Evolutionary conservation across 2,329 filamentous ascomycete species (phyloP), one percentile per base, ranked within the genome.

Genomic region (Xylaria multiplex): DNA sequence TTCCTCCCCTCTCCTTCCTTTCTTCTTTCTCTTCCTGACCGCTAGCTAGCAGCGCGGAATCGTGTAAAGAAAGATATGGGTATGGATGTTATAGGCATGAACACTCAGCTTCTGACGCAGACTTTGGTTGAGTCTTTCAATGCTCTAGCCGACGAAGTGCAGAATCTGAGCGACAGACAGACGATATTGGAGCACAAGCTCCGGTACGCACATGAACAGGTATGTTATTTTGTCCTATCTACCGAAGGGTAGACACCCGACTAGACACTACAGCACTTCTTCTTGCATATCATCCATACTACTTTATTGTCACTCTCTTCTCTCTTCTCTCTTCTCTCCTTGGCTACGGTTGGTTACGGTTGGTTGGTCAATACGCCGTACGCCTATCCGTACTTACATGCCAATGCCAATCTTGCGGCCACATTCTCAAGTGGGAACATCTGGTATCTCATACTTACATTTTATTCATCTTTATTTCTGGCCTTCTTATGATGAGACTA

Each of bases 171-270:
- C 70, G 88, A 90, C 76, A 84, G 85, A 70, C 89, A 90, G 75
- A 88, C 85, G 32, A 85, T 90, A 61, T 80, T 90, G 65, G 87
- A 90, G 79, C 86, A 90, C 78, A 90, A 90, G 78, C 81, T 90
- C 70, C 84, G 86, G 59, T 90, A 87, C 79, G 88, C 88, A 37
- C 87, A 89, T 71, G 87, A 90, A 76, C 87, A 90, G 83, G 88
- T 90, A 83, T 77, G 85, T 74, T 66, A 5, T 13, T 40, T 14
- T 14, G 14, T 40, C 9, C 32, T 35, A 40, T 13, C 37, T 40
- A 40, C 37, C 37, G 2, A 37, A 40, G 11, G 32, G 32, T 35
- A 35, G 32, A 35, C 32, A 35, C 7, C 7, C 19, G 19, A 19
- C 19, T 40, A 40, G 13, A 40, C 37, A 40, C 37, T 40, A 14